Evolutionary conservation across 169 alveolate species (phyloP), one percentile per base, ranked within the genome.

Genomic region (Neospora caninum): DNA sequence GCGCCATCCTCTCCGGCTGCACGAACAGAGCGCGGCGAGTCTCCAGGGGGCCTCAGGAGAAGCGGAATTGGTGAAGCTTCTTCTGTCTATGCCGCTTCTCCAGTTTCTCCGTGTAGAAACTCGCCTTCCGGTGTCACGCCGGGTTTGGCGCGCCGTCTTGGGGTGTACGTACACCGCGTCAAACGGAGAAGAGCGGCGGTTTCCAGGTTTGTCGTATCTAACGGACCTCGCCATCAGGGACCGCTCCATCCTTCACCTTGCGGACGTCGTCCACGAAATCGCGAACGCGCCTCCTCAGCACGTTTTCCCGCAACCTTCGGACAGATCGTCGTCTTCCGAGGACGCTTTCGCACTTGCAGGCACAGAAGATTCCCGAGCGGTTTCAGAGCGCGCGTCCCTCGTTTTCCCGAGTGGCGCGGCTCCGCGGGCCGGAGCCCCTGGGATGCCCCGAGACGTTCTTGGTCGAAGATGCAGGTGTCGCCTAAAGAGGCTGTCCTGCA

Each of bases 201-300:
- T 22, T 27, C 25, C 43, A 38, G 38, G 53, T 20, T 41, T 27
- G n/a, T 6, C 89, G 67, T 25, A 42, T 10, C 89, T 82, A 0
- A 36, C 34, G 67, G 89, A 82, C 16, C 67, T 82, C 2, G 64
- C 89, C 0, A 82, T 82, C 10, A 7, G 67, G 36, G 89, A 82
- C 41, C 53, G 89, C 2, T 39, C 89, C 1, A 9, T 82, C 10
- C 34, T 42, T 4, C 89, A 38, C 67, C 34, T 82, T 16, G 89
- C 67, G 22, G 89, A 82, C 69, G 89, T 82, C 36, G 67, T 82
- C 18, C 89, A 82, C 41, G 64, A 38, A 18, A 22, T 82, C n/a
- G 43, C 13, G 22, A 82, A 82, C 89, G 6, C 89, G 13, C 89
- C 89, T 13, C 31, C 80, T 73, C n/a, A 27, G 73, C 34, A 10